These are phyloP conservation scores for Mycena leptocephala DNA, from an alignment of 768 basidiomycete species.

Conservation along the genomic window DNA sequence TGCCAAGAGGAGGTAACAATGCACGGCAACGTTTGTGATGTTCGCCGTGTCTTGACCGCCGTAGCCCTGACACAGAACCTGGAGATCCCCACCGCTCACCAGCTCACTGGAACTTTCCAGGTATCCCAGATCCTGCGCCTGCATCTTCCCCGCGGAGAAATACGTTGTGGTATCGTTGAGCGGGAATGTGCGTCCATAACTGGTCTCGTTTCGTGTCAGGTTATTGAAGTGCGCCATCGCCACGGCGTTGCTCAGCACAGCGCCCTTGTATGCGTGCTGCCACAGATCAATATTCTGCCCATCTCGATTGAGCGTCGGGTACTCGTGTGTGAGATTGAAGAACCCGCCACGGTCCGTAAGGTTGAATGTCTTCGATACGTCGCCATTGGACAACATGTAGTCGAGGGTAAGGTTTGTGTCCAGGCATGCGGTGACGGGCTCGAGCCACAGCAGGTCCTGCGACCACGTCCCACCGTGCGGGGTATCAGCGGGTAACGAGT, in stretches of 20 bases:
- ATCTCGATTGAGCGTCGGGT: too few relatives aligned
- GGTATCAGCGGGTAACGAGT: slow-evolving; percentile 20
- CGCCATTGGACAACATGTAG: slow-evolving; percentile 22
- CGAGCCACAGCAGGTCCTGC: slow-evolving; percentile 39
- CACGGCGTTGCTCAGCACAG: not conserved
- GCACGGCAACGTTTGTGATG: not conserved
- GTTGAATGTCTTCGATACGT: too few relatives aligned
- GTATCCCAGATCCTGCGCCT: too few relatives aligned
- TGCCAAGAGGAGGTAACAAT: not conserved
- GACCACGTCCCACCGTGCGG: slow-evolving; percentile 36
- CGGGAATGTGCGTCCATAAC: not conserved
- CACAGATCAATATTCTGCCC: too few relatives aligned
- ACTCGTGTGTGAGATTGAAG: too few relatives aligned
- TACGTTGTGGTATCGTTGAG: too few relatives aligned
- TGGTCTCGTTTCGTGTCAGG: not conserved
- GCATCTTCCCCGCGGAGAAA: too few relatives aligned
- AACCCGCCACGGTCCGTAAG: slow-evolving; percentile 21
- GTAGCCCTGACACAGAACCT: not conserved
- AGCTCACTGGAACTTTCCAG: too few relatives aligned
- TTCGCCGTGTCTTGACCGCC: not conserved
- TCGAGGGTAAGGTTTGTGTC: slow-evolving; percentile 43
- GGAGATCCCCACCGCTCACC: not conserved
- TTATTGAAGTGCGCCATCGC: not conserved
- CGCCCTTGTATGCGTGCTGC: slow-evolving; percentile 14
- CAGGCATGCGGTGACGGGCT: slow-evolving; percentile 40